These are phyloP conservation scores for Neonectria sp. DNA, from an alignment of 2,329 filamentous ascomycete species.

Conservation along the genomic window DNA sequence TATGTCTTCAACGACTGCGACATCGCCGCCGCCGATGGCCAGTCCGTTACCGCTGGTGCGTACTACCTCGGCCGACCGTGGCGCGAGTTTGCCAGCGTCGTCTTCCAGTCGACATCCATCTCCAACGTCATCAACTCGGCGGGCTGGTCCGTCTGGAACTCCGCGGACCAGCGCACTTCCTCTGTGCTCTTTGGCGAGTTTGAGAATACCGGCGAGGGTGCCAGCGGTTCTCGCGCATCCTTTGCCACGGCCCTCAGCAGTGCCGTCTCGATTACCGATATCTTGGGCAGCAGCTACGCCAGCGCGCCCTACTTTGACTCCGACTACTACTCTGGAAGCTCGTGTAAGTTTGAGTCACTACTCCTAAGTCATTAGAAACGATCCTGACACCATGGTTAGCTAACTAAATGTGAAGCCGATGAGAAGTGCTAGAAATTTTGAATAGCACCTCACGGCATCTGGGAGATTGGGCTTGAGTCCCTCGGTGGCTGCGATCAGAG, in stretches of 20 bases:
- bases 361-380: not conserved
- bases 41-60: constrained; percentile 54
- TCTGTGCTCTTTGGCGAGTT: constrained; percentile 73
- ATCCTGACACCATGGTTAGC: not conserved
- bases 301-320: constrained; percentile 16
- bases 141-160: constrained; percentile 72
- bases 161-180: constrained; percentile 61
- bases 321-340: constrained; percentile 33
- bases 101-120: constrained; percentile 66
- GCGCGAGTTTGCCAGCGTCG: constrained; percentile 62
- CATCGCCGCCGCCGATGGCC: constrained; percentile 56
- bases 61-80: constrained; percentile 67
- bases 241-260: constrained; percentile 22
- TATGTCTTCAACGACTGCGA: constrained; percentile 64
- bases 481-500: too few relatives aligned
- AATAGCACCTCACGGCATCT: too few relatives aligned
- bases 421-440: not conserved
- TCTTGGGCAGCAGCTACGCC: constrained; percentile 22
- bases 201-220: constrained; percentile 70
- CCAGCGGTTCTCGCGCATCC: constrained; percentile 59
- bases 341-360: not conserved
- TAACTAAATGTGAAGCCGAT: not conserved
- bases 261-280: constrained; percentile 11
- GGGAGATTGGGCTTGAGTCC: too few relatives aligned
- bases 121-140: constrained; percentile 70